A percentile compares a stretch with the other conserved stretches of the same genome.
phyloP scores from a whole-genome alignment of 306 rosid species.

The Nissolia schottii region DNA sequence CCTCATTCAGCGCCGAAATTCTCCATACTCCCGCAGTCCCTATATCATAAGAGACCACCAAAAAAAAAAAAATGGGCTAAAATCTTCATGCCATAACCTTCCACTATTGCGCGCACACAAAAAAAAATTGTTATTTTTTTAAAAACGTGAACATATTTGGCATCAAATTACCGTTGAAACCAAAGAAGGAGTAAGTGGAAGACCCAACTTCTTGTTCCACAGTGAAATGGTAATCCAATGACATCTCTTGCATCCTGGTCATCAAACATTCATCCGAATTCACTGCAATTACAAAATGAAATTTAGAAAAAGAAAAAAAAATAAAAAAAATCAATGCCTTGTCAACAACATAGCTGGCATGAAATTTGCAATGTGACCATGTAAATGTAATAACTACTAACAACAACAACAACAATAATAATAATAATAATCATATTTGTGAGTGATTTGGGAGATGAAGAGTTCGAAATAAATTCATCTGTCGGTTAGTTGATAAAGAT shows the following conservation, averaged over 20 bases:
- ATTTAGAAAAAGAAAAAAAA: no score
- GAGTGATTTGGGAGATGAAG: conserved; percentile 13
- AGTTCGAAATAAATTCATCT: conserved; percentile 27
- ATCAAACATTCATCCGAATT: conserved; percentile 82
- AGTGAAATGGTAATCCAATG: conserved; percentile 87
- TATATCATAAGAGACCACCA: conserved; percentile 20
- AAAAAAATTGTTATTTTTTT: not conserved
- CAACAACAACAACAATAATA: no score
- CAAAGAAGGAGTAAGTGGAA: conserved; percentile 85
- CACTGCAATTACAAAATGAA: conserved; percentile 48
- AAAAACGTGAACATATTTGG: not conserved
- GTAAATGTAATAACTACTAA: no score
- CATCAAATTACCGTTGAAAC: conserved; percentile 66
- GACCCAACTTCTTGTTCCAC: conserved; percentile 98
- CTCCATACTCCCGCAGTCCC: conserved; percentile 99
- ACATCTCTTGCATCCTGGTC: conserved; percentile 99
- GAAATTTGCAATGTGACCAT: not conserved
- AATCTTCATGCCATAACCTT: conserved; percentile 9
- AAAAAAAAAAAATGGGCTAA: not conserved
- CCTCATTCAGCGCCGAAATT: conserved; percentile 78
- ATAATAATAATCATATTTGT: no score
- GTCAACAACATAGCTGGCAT: conserved; percentile 23
- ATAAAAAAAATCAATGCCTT: not conserved
- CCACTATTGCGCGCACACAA: not conserved
- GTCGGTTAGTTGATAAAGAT: conserved; percentile 43